These are phyloP conservation scores for Thraustochytrium striatum DNA, from an alignment of 352 stramenopile species.

Conservation along the genomic window DNA sequence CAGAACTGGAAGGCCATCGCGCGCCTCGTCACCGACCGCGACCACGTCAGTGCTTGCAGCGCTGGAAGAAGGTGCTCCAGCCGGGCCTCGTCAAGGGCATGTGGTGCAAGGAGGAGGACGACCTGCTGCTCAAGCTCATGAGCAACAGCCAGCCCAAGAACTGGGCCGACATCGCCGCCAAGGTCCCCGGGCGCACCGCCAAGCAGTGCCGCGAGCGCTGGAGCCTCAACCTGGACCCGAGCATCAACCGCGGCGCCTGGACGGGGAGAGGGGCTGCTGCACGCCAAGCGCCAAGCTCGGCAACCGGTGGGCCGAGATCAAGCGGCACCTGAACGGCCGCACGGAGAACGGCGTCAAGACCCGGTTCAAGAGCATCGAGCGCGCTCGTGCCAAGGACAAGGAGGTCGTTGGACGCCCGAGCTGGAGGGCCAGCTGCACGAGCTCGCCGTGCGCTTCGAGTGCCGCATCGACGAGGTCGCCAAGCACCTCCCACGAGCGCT, in stretches of 20 bases:
- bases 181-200: slow-evolving; percentile 71
- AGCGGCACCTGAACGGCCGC: slow-evolving; percentile 71
- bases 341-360: slow-evolving; percentile 82
- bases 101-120: slow-evolving; percentile 80
- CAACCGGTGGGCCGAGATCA: slow-evolving; percentile 79
- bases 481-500: slow-evolving; percentile 29
- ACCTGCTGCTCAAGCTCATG: slow-evolving; percentile 73
- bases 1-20: slow-evolving; percentile 83
- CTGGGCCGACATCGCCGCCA: slow-evolving; percentile 74
- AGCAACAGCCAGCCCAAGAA: slow-evolving; percentile 55
- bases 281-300: slow-evolving; percentile 66
- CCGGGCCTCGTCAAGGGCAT: slow-evolving; percentile 77
- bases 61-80: slow-evolving; percentile 81
- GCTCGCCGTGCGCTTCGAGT: slow-evolving; percentile 36
- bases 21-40: slow-evolving; percentile 70
- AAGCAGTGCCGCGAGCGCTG: slow-evolving; percentile 82
- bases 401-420: slow-evolving; percentile 34
- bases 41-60: slow-evolving; percentile 80
- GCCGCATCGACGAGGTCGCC: slow-evolving; percentile 39
- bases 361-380: slow-evolving; percentile 75
- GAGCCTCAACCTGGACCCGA: slow-evolving; percentile 77
- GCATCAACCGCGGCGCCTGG: slow-evolving; percentile 79
- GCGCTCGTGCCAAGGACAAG: slow-evolving; percentile 54
- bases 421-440: slow-evolving; percentile 41
- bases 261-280: slow-evolving; percentile 72